Base-by-base conservation (phyloP, 805 yeast genomes). In the Isabelozyma gotoi region DNA sequence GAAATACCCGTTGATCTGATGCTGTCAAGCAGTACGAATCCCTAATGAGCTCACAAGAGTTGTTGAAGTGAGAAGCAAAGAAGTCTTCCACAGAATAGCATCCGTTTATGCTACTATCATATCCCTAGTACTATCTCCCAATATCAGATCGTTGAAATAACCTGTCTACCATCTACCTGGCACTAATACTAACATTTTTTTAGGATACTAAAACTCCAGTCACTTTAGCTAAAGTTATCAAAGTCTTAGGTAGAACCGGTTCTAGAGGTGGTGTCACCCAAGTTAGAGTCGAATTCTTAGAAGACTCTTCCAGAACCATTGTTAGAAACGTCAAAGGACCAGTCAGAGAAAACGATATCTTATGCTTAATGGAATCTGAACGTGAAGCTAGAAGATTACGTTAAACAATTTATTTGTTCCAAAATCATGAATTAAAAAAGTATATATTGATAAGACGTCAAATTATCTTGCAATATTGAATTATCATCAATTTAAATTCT, bases 221-320 rank as follows among this genome's bases (percentile, higher is more conserved):
- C 70, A 94, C 96, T 82, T 88, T 92, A 78, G 99, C 98, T 75
- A 92, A 92, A 84, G 99, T 92, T 73, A 89, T 89, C 80, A 94
- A 92, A 83, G 98, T 92, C 76, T 84, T 92, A 78, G 98, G 98
- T 77, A 92, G 99, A 81, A 92, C 99, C 85, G 99, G 99, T 76
- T 92, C 99, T 76, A 92, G 98, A 82, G 98, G 98, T 87, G 97
- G 97, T 69, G 76, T 71, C 57, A 71, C 76, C 61, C 76, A 71
- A 62, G 76, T 71, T 57, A 67, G 76, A 67, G 76, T 71, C 52
- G 74, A 71, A 63, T 71, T 71, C 65, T 62, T 71, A 55, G 76
- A 71, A 61, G 76, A 71, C 52, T 55, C 74, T 45, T 59, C 75
- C 59, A 71, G 76, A 71, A 68, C 75, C 53, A 71, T 71, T 50